A percentile compares a stretch with the other conserved stretches of the same genome.
Evolutionary conservation across 305 asterid genomes (phyloP).

Genomic region (Fraxinus baroniana): DNA sequence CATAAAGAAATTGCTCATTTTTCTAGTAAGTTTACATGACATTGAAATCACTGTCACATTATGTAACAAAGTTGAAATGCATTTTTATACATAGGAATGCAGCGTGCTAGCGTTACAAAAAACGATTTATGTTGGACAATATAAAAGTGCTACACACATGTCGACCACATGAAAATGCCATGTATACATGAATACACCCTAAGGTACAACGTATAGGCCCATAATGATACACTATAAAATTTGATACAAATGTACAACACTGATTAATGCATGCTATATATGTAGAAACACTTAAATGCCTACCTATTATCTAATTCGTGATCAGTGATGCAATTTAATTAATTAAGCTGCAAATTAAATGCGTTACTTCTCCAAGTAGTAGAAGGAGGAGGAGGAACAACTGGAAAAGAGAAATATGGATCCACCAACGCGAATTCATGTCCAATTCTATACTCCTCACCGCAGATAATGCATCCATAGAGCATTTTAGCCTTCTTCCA

Average conservation of each 20-base stretch:
- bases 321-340: not conserved
- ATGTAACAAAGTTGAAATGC: not conserved
- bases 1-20: no score
- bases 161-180: not conserved
- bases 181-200: not conserved
- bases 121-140: not conserved
- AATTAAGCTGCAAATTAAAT: not conserved
- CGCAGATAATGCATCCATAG: not conserved
- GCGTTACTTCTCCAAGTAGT: not conserved
- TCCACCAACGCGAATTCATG: slow-evolving; percentile 12
- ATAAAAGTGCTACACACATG: not conserved
- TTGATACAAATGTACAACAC: not conserved
- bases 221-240: not conserved
- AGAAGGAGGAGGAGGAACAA: slow-evolving; percentile 1
- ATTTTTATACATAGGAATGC: no score
- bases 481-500: slow-evolving; percentile 19
- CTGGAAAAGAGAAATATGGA: slow-evolving; percentile 30
- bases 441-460: not conserved
- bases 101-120: no score
- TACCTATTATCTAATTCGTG: not conserved
- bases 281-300: not conserved
- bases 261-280: not conserved
- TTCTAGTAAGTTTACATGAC: no score
- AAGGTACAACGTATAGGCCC: not conserved
- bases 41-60: no score